Base-by-base conservation (phyloP, 23 red algal species). In the Chondrus crispus region DNA sequence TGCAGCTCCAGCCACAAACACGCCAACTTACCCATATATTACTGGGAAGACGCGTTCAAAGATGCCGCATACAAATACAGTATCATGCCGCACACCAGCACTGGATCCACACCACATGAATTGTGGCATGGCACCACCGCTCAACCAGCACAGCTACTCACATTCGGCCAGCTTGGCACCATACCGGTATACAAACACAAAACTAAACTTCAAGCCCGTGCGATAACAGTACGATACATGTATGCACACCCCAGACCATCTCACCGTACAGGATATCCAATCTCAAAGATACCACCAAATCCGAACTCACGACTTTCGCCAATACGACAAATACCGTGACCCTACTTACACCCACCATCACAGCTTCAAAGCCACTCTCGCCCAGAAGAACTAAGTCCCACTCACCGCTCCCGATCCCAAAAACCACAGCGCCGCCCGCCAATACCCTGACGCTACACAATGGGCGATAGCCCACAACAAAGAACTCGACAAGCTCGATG, bases 231-330 rank as follows among this genome's bases (percentile, higher is more conserved):
- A 10, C 70, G 70, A 36, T 75, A 75, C 70, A 75, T 75, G 70
- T 42, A 75, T 16, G 0, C 74, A 75, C 39, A 80, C 44, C n/a
- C 29, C 36, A 14, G 6, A 46, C 19, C n/a, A 37, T 0, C 74
- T 49, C 37, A 47, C 49, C 74, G 74, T 54, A 28, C 49, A 46
- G 35, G 49, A 47, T 16, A 10, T 14, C 29, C 39, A 0, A 44
- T 47, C 74, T 11, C 39, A 68, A 38, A 52, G 55, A 71, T 88
- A 88, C 68, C 20, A 54, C 8, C 69, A 58, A 85, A 35, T 62
- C n/a, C 85, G 24, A n/a, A 0, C 32, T 44, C 41, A 24, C 3
- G 46, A 88, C 52, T 75, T 88, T 63, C 85, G 66, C 28, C 2
- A 63, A 71, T 88, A 88, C 64, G 33, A 48, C 85, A 18, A 14